phyloP scores from a whole-genome alignment of 768 basidiomycete genomes.

The Suillus paluster region DNA sequence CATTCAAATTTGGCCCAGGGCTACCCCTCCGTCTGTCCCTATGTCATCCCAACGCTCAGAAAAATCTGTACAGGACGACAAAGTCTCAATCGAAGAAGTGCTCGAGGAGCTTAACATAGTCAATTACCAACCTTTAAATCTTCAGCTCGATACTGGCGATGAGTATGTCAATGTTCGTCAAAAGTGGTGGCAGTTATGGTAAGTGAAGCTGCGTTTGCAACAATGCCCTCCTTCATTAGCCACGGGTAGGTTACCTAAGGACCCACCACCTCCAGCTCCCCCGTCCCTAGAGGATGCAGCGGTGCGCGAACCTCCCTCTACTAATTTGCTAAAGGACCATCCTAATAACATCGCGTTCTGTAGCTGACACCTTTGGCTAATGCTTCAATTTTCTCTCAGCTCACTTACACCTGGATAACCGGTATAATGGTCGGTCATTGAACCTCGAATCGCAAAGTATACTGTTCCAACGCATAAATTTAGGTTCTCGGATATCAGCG shows the following conservation, averaged over 20 bases:
- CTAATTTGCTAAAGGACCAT: neutral
- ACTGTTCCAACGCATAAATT: neutral
- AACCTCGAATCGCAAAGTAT: neutral
- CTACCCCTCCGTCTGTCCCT: too few species aligned
- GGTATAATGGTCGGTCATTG: constrained; percentile 50
- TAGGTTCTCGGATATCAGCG: constrained; percentile 69
- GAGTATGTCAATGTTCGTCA: constrained; percentile 44
- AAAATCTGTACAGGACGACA: neutral
- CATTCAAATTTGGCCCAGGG: too few species aligned
- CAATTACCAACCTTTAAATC: constrained; percentile 6
- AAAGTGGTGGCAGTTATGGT: constrained; percentile 64
- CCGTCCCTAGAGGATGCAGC: constrained; percentile 57
- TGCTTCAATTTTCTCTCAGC: constrained; percentile 59
- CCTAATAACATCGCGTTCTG: neutral
- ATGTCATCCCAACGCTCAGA: neutral
- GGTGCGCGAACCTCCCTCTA: constrained; percentile 28
- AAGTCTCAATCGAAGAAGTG: neutral
- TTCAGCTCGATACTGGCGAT: constrained; percentile 47
- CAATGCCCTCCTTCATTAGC: neutral
- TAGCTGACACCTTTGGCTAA: constrained; percentile 60
- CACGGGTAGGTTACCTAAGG: constrained; percentile 55
- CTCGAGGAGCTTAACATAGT: neutral
- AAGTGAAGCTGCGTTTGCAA: constrained; percentile 12
- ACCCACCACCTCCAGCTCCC: constrained; percentile 60
- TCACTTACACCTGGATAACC: constrained; percentile 71